phyloP scores from a whole-genome alignment of 768 basidiomycete genomes.

The Boletus sp. region DNA sequence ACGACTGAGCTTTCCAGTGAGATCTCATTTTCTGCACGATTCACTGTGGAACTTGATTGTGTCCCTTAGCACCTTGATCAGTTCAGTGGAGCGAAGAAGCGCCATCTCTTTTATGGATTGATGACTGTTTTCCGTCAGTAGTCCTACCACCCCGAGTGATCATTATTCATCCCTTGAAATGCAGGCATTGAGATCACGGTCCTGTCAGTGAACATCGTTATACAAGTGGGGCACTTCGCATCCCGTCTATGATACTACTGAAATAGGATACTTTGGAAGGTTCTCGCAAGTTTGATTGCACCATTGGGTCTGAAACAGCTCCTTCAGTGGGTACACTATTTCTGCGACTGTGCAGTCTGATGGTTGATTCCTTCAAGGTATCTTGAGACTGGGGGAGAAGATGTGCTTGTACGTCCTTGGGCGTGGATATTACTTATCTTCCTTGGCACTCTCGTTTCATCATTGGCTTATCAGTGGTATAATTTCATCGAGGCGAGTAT shows the following conservation, averaged over 20 bases:
- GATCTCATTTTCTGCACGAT: neutral
- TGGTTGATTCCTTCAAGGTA: neutral
- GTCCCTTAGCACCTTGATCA: neutral
- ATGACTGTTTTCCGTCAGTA: constrained; percentile 4
- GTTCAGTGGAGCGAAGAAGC: constrained; percentile 1
- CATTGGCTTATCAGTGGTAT: constrained; percentile 1
- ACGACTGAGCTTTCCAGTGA: neutral
- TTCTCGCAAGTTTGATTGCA: neutral
- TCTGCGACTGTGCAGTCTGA: neutral
- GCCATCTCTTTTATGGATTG: neutral
- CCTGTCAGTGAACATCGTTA: neutral
- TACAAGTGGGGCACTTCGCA: neutral
- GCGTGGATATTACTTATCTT: constrained; percentile 1
- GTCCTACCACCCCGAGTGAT: neutral
- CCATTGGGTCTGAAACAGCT: neutral
- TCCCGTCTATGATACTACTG: neutral
- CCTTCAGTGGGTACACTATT: neutral
- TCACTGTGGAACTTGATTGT: neutral
- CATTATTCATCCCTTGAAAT: neutral
- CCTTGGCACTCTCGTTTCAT: neutral
- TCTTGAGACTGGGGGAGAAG: neutral
- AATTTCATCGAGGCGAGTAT: neutral
- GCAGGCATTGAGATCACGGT: neutral
- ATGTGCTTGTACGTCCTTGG: neutral
- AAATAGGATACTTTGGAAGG: neutral